phyloP scores from a whole-genome alignment of 179 eudicot species.

The Corrigiola litoralis region DNA sequence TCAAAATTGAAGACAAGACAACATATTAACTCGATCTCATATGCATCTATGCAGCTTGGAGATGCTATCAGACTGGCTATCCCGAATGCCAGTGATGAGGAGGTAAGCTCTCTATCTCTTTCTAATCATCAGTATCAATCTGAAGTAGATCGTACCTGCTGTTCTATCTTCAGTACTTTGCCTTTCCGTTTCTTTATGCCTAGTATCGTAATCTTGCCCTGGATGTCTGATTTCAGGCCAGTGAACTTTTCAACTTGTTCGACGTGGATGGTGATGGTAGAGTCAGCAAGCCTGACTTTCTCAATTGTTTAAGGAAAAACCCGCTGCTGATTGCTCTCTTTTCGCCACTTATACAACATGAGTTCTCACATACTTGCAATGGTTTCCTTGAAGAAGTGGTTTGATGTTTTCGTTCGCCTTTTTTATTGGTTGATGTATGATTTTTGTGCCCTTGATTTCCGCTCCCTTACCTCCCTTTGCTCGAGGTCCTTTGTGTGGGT shows the following conservation, averaged over 20 bases:
- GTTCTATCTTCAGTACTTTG: neutral
- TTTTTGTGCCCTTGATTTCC: neutral
- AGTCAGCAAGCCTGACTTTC: slow-evolving; percentile 62
- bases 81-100: slow-evolving; percentile 41
- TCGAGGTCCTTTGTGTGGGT: neutral
- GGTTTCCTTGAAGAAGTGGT: slow-evolving; percentile 26
- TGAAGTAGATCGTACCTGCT: neutral
- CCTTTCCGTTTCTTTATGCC: neutral
- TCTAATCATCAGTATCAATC: neutral
- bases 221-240: slow-evolving; percentile 36
- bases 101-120: slow-evolving; percentile 33
- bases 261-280: slow-evolving; percentile 59
- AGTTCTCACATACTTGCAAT: slow-evolving; percentile 18
- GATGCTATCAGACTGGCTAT: slow-evolving; percentile 41
- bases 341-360: slow-evolving; percentile 34
- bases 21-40: neutral
- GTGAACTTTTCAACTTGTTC: slow-evolving; percentile 52
- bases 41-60: slow-evolving; percentile 55
- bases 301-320: slow-evolving; percentile 52
- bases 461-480: neutral
- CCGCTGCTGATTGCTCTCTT: slow-evolving; percentile 72
- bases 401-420: slow-evolving; percentile 5
- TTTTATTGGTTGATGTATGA: neutral
- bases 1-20: neutral
- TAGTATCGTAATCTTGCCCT: neutral